Base-by-base conservation (phyloP, 2,329 filamentous ascomycete genomes). In the Pyrenochaeta sp. region DNA sequence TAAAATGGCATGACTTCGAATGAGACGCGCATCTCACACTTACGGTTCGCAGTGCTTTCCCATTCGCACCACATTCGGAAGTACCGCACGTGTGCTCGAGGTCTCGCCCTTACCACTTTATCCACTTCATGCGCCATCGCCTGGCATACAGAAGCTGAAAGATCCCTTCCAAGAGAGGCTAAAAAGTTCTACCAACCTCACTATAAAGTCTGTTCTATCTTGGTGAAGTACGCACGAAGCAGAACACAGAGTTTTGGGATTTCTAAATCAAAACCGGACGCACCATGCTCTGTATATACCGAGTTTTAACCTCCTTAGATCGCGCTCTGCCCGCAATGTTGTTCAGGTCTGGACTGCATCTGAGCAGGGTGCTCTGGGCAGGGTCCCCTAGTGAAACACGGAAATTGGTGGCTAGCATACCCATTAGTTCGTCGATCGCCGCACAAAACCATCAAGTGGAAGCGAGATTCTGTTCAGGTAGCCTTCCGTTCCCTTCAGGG, bases 401-500 rank as follows among this genome's bases (percentile, higher is more conserved):
- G 5, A 5, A 27, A 27, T 27, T 27, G 24, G n/a, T n/a, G n/a
- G n/a, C n/a, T 27, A 13, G 24, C 14, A n/a, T 11, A 35, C 11
- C 20, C 7, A 35, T 13, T 35, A 6, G 19, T 14, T 13, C 31
- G 7, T 13, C 31, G 10, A n/a, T 4, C 19, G 21, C 13, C 9
- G 13, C 11, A 13, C 19, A 21, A 10, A 6, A 32, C 30, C 18
- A 19, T 22, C 20, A 20, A 5, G 8, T 1, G 15, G 29, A 42
- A 35, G 43, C 35, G 22, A 34, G 18, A 30, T 28, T 15, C n/a
- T 15, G n/a, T 15, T 30, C 18, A 18, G 14, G 28, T 18, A 29
- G 31, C 30, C 24, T 27, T 27, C 24, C 10, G 5, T 20, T 13
- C 19, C 24, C 26, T n/a, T n/a, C 44, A 44, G 39, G 30, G 43